Percentiles rank a stretch among this genome's conserved stretches.
Conservation (phyloP, 805 yeast species). For the Teunomyces tritomae region DNA sequence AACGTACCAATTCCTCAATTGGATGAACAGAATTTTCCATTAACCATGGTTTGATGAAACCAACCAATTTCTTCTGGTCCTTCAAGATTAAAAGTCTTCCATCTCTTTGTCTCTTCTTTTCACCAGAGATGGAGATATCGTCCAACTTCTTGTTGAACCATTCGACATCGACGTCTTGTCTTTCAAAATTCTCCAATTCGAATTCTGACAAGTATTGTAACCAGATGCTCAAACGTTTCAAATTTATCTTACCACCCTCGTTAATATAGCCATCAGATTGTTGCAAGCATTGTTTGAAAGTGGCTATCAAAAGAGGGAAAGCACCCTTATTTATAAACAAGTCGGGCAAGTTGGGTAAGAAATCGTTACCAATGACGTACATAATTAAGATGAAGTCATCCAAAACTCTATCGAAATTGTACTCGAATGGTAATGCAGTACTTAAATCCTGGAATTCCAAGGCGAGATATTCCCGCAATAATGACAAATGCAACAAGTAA, state of each 20-base stretch:
- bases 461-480: constrained; percentile 87
- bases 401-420: constrained; percentile 81
- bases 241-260: constrained; percentile 77
- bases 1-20: constrained; percentile 32
- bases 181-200: constrained; percentile 84
- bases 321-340: constrained; percentile 93
- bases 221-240: constrained; percentile 71
- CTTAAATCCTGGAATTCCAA: constrained; percentile 77
- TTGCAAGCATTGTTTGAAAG: constrained; percentile 78
- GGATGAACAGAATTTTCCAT: constrained; percentile 30
- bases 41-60: constrained; percentile 52
- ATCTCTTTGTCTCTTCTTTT: constrained; percentile 58
- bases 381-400: constrained; percentile 91
- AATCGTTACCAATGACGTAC: constrained; percentile 97
- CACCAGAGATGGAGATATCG: constrained; percentile 71
- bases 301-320: constrained; percentile 83
- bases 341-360: constrained; percentile 94
- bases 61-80: constrained; percentile 74
- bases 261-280: constrained; percentile 81
- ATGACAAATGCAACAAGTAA: constrained; percentile 75
- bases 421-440: constrained; percentile 61
- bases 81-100: constrained; percentile 66
- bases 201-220: constrained; percentile 71
- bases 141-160: constrained; percentile 90
- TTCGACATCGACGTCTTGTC: constrained; percentile 76